Evolutionary conservation across 75 land plant species (phyloP).

Genomic region (Larix kaempferi): DNA sequence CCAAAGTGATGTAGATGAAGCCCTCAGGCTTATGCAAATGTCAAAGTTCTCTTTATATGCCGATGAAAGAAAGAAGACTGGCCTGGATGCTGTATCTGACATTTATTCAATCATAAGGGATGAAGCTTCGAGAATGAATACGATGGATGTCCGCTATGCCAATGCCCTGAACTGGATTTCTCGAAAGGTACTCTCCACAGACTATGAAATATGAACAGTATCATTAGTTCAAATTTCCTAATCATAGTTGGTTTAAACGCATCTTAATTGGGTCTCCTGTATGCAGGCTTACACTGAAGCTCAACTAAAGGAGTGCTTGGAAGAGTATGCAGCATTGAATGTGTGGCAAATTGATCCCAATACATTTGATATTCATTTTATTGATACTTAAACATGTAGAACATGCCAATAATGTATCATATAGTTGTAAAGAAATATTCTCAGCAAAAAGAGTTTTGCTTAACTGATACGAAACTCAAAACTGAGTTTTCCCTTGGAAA

Average conservation of each 20-base stretch:
- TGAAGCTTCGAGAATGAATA: conserved; percentile 77
- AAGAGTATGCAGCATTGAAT: conserved; percentile 96
- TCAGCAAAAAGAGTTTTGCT: too few relatives aligned
- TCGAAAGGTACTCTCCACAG: conserved; percentile 59
- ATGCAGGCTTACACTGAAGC: conserved; percentile 93
- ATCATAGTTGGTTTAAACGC: not conserved
- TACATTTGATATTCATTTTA: conserved; percentile 86
- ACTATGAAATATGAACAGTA: not conserved
- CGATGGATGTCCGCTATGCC: conserved; percentile 74
- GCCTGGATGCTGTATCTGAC: conserved; percentile 93
- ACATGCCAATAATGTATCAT: too few relatives aligned
- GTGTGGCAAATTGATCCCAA: conserved; percentile 97
- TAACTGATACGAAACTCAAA: too few relatives aligned
- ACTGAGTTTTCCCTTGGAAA: too few relatives aligned
- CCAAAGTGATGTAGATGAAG: conserved; percentile 98
- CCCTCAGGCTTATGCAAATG: conserved; percentile 96
- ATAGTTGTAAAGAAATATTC: too few relatives aligned
- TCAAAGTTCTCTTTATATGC: conserved; percentile 93
- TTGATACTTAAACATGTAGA: conserved; percentile 56
- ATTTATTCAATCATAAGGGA: conserved; percentile 93
- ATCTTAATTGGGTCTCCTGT: not conserved
- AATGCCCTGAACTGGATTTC: conserved; percentile 92
- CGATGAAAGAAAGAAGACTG: conserved; percentile 86
- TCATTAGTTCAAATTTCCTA: not conserved
- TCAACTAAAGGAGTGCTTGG: conserved; percentile 91